Conservation (phyloP, 768 basidiomycete genomes). For the Rhodocollybia butyracea region DNA sequence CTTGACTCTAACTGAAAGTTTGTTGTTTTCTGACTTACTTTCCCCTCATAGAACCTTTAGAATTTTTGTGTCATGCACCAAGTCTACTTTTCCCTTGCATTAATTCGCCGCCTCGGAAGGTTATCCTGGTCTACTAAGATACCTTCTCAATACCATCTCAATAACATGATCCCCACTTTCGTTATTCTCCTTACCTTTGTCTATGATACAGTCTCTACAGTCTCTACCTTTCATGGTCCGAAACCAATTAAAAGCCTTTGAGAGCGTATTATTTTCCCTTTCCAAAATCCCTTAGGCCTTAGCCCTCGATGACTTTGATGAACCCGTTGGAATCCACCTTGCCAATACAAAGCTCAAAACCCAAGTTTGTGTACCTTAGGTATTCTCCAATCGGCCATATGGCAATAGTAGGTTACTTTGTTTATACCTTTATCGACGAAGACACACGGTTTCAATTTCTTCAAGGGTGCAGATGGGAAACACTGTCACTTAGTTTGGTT, state of each 20-base stretch:
- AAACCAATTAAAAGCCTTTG: constrained; percentile 24
- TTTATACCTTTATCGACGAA: constrained; percentile 27
- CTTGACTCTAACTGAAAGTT: not conserved
- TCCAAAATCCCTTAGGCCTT: constrained; percentile 54
- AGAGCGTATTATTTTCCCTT: constrained; percentile 33
- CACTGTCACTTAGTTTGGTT: too few species aligned
- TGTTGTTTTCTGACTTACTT: not conserved
- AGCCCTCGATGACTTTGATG: constrained; percentile 46
- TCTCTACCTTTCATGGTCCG: constrained; percentile 14
- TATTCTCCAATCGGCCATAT: constrained; percentile 34
- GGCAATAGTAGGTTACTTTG: constrained; percentile 42
- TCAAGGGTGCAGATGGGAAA: too few species aligned
- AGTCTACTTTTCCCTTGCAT: not conserved
- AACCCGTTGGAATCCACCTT: constrained; percentile 28
- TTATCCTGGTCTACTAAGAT: not conserved
- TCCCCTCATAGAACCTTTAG: not conserved
- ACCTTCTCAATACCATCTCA: not conserved
- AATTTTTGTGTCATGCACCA: not conserved
- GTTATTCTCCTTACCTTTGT: constrained; percentile 28
- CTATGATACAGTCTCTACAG: constrained; percentile 27
- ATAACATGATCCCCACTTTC: constrained; percentile 5
- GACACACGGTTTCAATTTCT: constrained; percentile 29
- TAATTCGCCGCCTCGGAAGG: not conserved
- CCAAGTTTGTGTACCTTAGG: constrained; percentile 35
- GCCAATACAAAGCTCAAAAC: constrained; percentile 25